Conservation (phyloP, 1,284 basidiomycete genomes). For the Ganoderma meredithae region DNA sequence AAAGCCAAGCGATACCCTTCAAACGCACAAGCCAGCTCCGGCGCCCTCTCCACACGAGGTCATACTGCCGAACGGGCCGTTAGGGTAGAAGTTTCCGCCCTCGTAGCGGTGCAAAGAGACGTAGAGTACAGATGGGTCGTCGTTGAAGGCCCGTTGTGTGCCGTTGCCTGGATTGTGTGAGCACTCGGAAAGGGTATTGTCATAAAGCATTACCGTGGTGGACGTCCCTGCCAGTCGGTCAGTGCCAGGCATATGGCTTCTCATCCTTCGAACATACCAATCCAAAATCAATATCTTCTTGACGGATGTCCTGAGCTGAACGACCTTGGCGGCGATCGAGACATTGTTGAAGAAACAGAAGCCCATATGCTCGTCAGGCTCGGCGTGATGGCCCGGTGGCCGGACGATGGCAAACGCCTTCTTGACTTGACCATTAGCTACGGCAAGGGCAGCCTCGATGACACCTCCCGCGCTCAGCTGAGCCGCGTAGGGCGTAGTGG, state of each 20-base stretch:
- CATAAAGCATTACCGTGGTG: constrained; percentile 80
- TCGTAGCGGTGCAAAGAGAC: constrained; percentile 97
- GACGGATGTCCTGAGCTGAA: constrained; percentile 71
- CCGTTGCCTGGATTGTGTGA: constrained; percentile 77
- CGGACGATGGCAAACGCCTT: constrained; percentile 96
- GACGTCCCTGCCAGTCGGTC: constrained; percentile 78
- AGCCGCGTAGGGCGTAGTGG: constrained; percentile 86
- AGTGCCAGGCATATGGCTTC: constrained; percentile 14
- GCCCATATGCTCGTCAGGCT: constrained; percentile 97
- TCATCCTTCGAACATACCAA: constrained; percentile 68
- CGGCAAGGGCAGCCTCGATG: constrained; percentile 89
- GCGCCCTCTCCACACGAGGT: constrained; percentile 86
- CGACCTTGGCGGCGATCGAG: constrained; percentile 87
- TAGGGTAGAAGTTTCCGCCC: constrained; percentile 91
- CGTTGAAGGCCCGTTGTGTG: constrained; percentile 94
- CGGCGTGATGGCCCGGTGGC: constrained; percentile 98
- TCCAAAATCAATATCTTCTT: constrained; percentile 93
- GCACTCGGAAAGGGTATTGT: not conserved
- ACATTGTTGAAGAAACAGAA: constrained; percentile 99
- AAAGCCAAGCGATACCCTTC: constrained; percentile 7
- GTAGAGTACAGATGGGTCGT: constrained; percentile 93
- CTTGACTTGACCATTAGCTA: constrained; percentile 82
- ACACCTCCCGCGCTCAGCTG: constrained; percentile 94
- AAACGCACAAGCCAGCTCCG: constrained; percentile 77
- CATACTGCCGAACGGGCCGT: constrained; percentile 87